A percentile compares a stretch with the other conserved stretches of the same genome.
phyloP scores from a whole-genome alignment of 257 asterid genomes.

The Solanum lignicaule region DNA sequence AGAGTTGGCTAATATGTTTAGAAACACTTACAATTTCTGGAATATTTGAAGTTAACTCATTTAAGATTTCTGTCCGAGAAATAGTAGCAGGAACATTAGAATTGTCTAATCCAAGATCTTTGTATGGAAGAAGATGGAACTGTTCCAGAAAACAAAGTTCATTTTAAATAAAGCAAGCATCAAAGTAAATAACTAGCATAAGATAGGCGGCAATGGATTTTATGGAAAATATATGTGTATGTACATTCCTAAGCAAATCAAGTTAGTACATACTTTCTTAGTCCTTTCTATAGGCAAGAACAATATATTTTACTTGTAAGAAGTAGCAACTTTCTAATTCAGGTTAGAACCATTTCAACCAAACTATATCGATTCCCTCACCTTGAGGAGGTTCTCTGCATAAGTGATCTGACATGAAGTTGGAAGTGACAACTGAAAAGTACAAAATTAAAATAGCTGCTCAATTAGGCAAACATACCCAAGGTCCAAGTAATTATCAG shows the following conservation, averaged over 20 bases:
- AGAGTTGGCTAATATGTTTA: constrained; percentile 26
- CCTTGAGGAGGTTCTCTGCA: constrained; percentile 97
- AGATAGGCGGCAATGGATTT: neutral
- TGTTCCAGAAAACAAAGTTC: constrained; percentile 13
- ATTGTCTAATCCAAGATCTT: constrained; percentile 71
- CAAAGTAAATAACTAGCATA: neutral
- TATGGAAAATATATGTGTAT: neutral
- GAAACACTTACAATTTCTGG: neutral
- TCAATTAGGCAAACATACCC: neutral
- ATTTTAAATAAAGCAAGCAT: neutral
- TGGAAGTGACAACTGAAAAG: constrained; percentile 37
- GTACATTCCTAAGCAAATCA: neutral
- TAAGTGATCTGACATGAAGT: constrained; percentile 24
- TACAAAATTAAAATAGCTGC: constrained; percentile 7
- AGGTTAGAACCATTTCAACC: neutral
- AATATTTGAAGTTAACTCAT: neutral
- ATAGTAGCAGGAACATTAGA: constrained; percentile 41
- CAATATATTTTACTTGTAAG: neutral
- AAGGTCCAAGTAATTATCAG: neutral
- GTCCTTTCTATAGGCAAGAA: neutral
- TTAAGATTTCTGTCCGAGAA: constrained; percentile 33
- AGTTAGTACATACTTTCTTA: neutral
- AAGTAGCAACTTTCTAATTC: neutral
- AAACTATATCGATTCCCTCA: neutral
- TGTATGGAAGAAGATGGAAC: constrained; percentile 68